Conservation (phyloP, 208 protist genomes). For the Acanthamoeba quina region DNA sequence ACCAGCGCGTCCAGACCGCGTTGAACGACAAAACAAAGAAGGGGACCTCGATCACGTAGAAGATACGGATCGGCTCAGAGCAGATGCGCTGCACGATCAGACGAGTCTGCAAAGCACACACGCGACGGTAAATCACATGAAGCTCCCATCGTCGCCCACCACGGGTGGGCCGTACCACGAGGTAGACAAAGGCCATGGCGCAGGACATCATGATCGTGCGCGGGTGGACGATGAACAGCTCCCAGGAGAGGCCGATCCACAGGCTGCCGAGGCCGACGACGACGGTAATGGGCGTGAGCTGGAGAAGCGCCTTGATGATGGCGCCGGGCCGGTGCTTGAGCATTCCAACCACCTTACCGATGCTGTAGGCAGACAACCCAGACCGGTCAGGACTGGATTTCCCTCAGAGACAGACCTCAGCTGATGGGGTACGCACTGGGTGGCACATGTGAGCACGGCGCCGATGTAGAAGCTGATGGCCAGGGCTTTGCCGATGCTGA, state of each 20-base stretch:
- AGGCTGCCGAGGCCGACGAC: constrained; percentile 27
- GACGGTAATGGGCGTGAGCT: neutral
- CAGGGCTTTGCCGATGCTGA: neutral
- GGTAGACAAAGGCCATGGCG: constrained; percentile 22
- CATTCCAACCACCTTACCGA: neutral
- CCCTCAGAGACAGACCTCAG: no score
- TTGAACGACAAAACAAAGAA: constrained; percentile 5
- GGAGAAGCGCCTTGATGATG: constrained; percentile 23
- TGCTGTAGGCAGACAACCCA: neutral
- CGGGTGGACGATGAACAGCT: neutral
- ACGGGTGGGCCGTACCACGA: neutral
- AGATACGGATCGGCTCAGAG: constrained; percentile 22
- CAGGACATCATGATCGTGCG: constrained; percentile 25
- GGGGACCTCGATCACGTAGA: constrained; percentile 20
- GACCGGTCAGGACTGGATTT: neutral
- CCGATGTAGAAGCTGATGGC: constrained; percentile 7
- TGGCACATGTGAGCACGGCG: constrained; percentile 10
- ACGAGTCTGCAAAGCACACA: neutral
- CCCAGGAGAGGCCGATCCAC: neutral
- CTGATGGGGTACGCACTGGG: neutral
- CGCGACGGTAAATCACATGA: neutral
- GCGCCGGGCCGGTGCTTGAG: constrained; percentile 16
- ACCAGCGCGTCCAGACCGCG: neutral
- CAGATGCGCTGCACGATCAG: constrained; percentile 33
- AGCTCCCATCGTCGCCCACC: no score